Conservation (phyloP, 1,284 basidiomycete genomes). For the Ceratobasidium sp. region DNA sequence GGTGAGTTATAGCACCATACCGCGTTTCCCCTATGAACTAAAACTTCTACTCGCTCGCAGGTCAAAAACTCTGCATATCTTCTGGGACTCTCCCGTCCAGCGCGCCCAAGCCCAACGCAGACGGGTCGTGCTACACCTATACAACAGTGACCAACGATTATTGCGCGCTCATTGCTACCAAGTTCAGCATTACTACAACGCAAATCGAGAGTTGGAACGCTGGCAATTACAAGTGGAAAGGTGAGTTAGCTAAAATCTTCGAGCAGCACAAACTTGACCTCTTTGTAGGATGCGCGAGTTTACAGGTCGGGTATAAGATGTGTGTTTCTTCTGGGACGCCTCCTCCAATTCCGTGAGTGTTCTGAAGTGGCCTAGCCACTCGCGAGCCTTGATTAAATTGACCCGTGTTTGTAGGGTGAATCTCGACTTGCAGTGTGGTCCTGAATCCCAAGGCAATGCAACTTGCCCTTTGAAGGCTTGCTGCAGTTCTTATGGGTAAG, state of each 20-base stretch:
- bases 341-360: conserved; percentile 30
- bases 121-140: conserved; percentile 27
- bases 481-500: conserved; percentile 30
- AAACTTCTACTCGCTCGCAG: background rate
- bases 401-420: conserved; percentile 1
- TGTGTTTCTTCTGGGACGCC: conserved; percentile 31
- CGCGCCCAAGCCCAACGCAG: conserved; percentile 23
- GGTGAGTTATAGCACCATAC: background rate
- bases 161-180: conserved; percentile 24
- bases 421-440: conserved; percentile 24
- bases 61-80: conserved; percentile 29
- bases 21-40: too few species aligned
- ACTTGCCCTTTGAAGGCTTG: conserved; percentile 33
- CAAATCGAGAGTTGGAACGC: conserved; percentile 31
- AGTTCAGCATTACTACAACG: conserved; percentile 25
- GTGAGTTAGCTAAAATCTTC: background rate
- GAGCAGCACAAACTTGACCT: too few species aligned
- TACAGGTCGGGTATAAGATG: conserved; percentile 29
- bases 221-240: conserved; percentile 37
- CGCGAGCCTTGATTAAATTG: background rate
- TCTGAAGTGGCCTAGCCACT: background rate
- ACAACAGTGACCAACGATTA: conserved; percentile 24
- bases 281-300: conserved; percentile 18
- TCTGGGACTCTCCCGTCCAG: conserved; percentile 26
- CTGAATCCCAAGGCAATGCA: conserved; percentile 11